phyloP scores from a whole-genome alignment of 805 yeast species.

The Starmerella apis region DNA sequence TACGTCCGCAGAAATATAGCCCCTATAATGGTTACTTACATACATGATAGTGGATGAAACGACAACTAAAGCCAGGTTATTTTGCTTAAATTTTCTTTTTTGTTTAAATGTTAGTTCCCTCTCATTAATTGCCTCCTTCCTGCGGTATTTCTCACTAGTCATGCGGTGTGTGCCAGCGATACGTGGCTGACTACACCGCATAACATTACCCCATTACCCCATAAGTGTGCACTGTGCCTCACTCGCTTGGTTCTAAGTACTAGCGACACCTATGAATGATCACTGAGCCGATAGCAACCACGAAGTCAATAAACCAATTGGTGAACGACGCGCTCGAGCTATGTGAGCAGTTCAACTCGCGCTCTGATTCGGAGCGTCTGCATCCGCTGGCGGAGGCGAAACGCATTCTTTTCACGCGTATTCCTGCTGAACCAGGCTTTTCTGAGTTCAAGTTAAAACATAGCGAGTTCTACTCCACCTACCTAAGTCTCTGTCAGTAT shows the following conservation, averaged over 20 bases:
- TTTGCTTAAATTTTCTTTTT: no score
- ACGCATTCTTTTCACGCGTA: constrained; percentile 8
- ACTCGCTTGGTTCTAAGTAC: background rate
- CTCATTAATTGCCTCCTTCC: no score
- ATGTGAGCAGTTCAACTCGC: constrained; percentile 14
- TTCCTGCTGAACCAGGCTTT: constrained; percentile 16
- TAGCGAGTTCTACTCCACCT: constrained; percentile 14
- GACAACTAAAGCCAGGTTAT: no score
- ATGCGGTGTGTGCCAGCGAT: background rate
- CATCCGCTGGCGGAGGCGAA: constrained; percentile 12
- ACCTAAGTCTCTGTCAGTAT: constrained; percentile 5
- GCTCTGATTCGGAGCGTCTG: constrained; percentile 3
- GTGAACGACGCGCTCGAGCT: constrained; percentile 13
- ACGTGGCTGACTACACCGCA: constrained; percentile 5
- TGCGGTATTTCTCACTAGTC: no score
- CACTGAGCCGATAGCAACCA: constrained; percentile 2
- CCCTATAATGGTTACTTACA: no score
- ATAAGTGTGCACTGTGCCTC: background rate
- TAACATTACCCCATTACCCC: constrained; percentile 4
- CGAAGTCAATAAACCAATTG: constrained; percentile 10
- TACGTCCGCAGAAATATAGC: no score
- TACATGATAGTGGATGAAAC: background rate
- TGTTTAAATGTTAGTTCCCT: no score
- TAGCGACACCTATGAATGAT: constrained; percentile 13
- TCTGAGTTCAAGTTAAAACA: constrained; percentile 3